These are phyloP conservation scores for Talaromyces sp. DNA, from an alignment of 2,329 filamentous ascomycete species.

Conservation along the genomic window DNA sequence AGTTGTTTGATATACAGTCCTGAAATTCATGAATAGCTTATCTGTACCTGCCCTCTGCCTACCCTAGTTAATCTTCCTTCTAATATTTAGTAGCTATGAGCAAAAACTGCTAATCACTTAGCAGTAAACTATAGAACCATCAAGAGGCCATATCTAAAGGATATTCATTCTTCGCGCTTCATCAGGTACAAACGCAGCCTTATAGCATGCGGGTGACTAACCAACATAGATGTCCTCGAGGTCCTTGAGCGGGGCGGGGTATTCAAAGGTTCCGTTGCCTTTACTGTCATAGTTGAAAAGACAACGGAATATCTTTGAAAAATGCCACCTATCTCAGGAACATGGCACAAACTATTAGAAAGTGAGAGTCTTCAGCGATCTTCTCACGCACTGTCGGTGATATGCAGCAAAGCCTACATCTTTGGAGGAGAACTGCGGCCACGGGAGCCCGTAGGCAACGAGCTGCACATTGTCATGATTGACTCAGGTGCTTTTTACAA, in stretches of 20 bases:
- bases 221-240: neutral
- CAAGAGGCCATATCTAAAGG: neutral
- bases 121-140: neutral
- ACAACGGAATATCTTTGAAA: neutral
- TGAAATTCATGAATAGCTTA: neutral
- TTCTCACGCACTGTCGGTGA: conserved; percentile 65
- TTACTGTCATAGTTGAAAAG: neutral
- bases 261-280: too few species aligned
- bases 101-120: neutral
- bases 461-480: conserved; percentile 63
- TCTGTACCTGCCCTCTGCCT: too few species aligned
- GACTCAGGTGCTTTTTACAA: neutral
- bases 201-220: neutral
- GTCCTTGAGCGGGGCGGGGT: neutral
- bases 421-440: conserved; percentile 72
- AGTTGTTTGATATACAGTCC: neutral
- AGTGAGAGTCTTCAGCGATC: conserved; percentile 48
- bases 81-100: neutral
- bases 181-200: neutral
- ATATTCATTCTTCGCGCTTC: neutral
- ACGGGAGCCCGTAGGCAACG: conserved; percentile 66
- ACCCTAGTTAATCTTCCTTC: too few species aligned
- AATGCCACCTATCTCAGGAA: conserved; percentile 14
- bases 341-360: conserved; percentile 9
- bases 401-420: conserved; percentile 58